A percentile compares a stretch with the other conserved stretches of the same genome.
Evolutionary conservation across 768 basidiomycete species (phyloP).

Genomic region (Plicaturopsis crispa): DNA sequence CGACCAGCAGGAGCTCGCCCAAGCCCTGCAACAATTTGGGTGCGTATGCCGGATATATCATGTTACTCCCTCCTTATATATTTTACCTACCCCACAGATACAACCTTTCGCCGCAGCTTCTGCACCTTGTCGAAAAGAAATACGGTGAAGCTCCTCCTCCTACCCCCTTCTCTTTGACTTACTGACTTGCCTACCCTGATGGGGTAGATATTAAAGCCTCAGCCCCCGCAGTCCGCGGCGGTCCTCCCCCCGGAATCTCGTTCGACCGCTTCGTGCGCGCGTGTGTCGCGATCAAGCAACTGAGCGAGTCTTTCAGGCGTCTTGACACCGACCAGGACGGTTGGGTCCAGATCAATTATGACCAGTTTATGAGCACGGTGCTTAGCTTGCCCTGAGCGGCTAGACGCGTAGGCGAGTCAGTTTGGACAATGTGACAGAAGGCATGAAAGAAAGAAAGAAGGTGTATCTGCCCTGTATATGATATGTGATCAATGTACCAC

Average conservation of each 20-base stretch:
- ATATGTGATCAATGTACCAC: not conserved
- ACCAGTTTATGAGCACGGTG: slow-evolving; percentile 65
- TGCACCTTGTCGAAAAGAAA: slow-evolving; percentile 67
- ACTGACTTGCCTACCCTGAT: slow-evolving; percentile 25
- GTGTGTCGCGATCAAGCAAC: slow-evolving; percentile 75
- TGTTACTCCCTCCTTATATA: not conserved
- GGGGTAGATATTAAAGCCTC: slow-evolving; percentile 56
- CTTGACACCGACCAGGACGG: slow-evolving; percentile 58
- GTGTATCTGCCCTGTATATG: not conserved
- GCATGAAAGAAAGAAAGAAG: not conserved
- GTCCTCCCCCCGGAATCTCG: slow-evolving; percentile 51
- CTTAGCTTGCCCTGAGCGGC: slow-evolving; percentile 46
- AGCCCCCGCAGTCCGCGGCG: slow-evolving; percentile 22
- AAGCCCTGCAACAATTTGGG: slow-evolving; percentile 73
- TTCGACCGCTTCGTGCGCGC: slow-evolving; percentile 86
- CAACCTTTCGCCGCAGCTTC: slow-evolving; percentile 58
- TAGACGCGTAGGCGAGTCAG: no score
- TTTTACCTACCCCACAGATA: slow-evolving; percentile 39
- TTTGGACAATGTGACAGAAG: no score
- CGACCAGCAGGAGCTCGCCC: slow-evolving; percentile 57
- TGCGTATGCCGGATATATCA: slow-evolving; percentile 15
- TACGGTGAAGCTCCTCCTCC: slow-evolving; percentile 47
- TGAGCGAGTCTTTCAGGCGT: slow-evolving; percentile 61
- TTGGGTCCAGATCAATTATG: slow-evolving; percentile 70
- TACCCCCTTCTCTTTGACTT: not conserved